A percentile compares a stretch with the other conserved stretches of the same genome.
Evolutionary conservation across 1,139 yeast genomes (phyloP).

Genomic region (Pichia sp.): DNA sequence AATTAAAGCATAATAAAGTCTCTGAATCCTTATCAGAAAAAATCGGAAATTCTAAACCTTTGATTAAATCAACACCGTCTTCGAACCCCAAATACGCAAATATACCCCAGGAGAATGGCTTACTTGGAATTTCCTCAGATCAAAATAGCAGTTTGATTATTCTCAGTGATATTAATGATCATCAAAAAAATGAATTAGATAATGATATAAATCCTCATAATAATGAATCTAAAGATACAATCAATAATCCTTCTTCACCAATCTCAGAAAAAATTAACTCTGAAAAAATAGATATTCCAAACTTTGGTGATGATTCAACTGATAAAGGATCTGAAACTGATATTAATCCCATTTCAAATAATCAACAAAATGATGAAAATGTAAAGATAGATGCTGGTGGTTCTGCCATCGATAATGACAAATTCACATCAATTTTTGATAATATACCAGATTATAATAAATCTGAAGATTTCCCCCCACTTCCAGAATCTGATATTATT

Average conservation of each 20-base stretch:
- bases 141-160: constrained; percentile 2
- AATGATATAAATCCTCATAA: not conserved
- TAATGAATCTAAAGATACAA: not conserved
- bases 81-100: not conserved
- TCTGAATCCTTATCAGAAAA: not conserved
- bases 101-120: constrained; percentile 3
- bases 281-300: too few relatives aligned
- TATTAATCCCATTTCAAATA: too few relatives aligned
- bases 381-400: too few relatives aligned
- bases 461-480: too few relatives aligned
- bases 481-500: not conserved
- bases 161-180: not conserved
- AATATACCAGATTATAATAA: too few relatives aligned
- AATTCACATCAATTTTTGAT: too few relatives aligned
- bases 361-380: too few relatives aligned
- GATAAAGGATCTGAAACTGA: too few relatives aligned
- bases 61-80: not conserved
- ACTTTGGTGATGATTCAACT: too few relatives aligned
- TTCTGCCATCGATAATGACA: too few relatives aligned
- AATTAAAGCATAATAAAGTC: too few relatives aligned
- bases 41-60: not conserved
- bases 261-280: too few relatives aligned
- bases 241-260: not conserved
- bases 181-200: not conserved
- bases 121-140: not conserved